Evolutionary conservation across 352 stramenopile species (phyloP).

Genomic region (Globisporangium uncinulatum): DNA sequence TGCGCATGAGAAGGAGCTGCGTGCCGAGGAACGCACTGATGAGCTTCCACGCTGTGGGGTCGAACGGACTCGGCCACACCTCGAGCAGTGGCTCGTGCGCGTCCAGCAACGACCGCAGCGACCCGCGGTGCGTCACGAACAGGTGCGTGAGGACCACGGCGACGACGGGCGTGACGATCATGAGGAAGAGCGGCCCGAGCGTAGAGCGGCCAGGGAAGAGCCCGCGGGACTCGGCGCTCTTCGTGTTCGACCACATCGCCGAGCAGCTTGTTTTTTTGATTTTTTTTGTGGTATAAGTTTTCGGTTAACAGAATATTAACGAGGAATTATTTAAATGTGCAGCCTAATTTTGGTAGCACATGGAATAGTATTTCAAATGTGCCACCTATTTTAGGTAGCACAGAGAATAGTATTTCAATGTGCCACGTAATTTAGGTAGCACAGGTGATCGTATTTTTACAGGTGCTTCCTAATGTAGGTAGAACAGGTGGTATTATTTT

Average conservation of each 20-base stretch:
- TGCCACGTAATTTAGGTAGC: no score
- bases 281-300: no score
- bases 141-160: slow-evolving; percentile 82
- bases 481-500: no score
- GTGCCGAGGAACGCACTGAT: slow-evolving; percentile 86
- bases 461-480: no score
- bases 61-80: slow-evolving; percentile 82
- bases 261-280: no score
- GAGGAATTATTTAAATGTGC: no score
- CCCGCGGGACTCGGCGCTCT: slow-evolving; percentile 54
- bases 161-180: slow-evolving; percentile 75
- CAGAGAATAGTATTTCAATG: no score
- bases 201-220: slow-evolving; percentile 77
- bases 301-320: no score
- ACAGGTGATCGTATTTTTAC: no score
- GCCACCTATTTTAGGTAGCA: no score
- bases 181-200: slow-evolving; percentile 87
- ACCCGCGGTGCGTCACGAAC: slow-evolving; percentile 53
- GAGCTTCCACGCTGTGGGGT: slow-evolving; percentile 85
- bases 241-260: slow-evolving; percentile 71
- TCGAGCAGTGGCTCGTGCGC: slow-evolving; percentile 45
- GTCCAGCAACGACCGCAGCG: slow-evolving; percentile 27
- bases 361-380: no score
- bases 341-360: no score
- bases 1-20: slow-evolving; percentile 88